phyloP scores from a whole-genome alignment of 2,329 filamentous ascomycete genomes.

The Fusarium oxysporum region DNA sequence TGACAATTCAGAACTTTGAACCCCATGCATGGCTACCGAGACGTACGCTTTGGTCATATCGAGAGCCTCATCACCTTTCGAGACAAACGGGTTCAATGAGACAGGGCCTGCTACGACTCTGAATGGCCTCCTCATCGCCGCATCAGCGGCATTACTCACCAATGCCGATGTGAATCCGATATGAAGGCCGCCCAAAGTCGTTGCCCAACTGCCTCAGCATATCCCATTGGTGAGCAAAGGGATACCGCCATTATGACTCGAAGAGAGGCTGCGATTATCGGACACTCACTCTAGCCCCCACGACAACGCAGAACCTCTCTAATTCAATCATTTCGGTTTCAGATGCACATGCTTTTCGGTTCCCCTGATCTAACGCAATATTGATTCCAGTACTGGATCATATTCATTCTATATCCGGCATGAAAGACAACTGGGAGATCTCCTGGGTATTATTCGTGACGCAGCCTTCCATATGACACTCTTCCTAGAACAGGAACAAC shows the following conservation, averaged over 20 bases:
- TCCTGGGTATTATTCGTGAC: constrained; percentile 26
- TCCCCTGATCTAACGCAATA: constrained; percentile 17
- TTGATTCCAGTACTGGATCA: constrained; percentile 21
- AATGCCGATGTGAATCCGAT: constrained; percentile 26
- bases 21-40: constrained; percentile 31
- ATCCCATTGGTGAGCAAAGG: constrained; percentile 40
- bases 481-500: constrained; percentile 13
- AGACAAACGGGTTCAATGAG: constrained; percentile 29
- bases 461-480: constrained; percentile 24
- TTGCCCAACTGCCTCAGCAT: constrained; percentile 38
- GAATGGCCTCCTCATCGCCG: constrained; percentile 37
- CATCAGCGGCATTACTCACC: constrained; percentile 36
- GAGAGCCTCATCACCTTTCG: constrained; percentile 41
- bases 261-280: constrained; percentile 27
- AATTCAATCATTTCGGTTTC: constrained; percentile 28
- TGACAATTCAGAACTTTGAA: constrained; percentile 39
- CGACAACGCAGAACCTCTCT: constrained; percentile 28
- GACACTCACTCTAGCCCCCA: constrained; percentile 39
- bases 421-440: constrained; percentile 21
- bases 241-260: constrained; percentile 47
- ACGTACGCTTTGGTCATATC: constrained; percentile 31
- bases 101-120: constrained; percentile 28
- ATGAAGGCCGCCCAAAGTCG: constrained; percentile 31
- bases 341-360: constrained; percentile 23
- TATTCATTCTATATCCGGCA: constrained; percentile 9